Evolutionary conservation across 2,329 filamentous ascomycete species (phyloP).

Genomic region (Cladosporium sp.): DNA sequence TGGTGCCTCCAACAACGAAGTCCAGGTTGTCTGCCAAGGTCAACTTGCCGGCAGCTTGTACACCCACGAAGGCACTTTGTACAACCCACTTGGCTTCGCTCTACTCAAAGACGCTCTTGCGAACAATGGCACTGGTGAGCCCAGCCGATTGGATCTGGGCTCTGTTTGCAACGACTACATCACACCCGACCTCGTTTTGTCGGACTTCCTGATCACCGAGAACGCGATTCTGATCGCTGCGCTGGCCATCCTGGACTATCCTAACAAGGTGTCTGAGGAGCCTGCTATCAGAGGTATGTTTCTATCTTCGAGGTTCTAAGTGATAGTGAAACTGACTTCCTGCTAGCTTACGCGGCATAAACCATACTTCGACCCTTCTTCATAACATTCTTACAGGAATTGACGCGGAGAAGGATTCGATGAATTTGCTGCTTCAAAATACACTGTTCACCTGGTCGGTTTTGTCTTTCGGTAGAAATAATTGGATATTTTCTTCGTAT

Average conservation of each 20-base stretch:
- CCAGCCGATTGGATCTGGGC: constrained; percentile 37
- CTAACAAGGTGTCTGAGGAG: constrained; percentile 35
- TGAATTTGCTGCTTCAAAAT: too few species aligned
- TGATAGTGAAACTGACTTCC: background rate
- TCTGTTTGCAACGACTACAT: constrained; percentile 38
- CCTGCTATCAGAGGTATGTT: constrained; percentile 33
- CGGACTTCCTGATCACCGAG: constrained; percentile 46
- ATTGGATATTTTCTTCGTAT: too few species aligned
- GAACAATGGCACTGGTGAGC: constrained; percentile 43
- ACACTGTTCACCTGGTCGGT: too few species aligned
- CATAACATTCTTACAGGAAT: too few species aligned
- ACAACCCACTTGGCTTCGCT: constrained; percentile 44
- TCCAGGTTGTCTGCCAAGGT: constrained; percentile 42
- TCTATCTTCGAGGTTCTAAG: background rate
- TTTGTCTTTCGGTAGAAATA: too few species aligned
- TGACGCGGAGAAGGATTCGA: too few species aligned
- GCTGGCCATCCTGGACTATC: constrained; percentile 32
- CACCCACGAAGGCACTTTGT: constrained; percentile 49
- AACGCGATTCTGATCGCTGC: constrained; percentile 39
- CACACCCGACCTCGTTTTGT: constrained; percentile 39
- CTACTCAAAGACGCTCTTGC: constrained; percentile 47
- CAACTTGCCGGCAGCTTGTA: constrained; percentile 44
- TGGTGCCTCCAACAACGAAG: constrained; percentile 49
- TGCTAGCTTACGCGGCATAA: background rate
- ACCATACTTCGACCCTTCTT: background rate